Evolutionary conservation across 2,329 filamentous ascomycete genomes (phyloP).

Genomic region (Talaromyces islandicus): DNA sequence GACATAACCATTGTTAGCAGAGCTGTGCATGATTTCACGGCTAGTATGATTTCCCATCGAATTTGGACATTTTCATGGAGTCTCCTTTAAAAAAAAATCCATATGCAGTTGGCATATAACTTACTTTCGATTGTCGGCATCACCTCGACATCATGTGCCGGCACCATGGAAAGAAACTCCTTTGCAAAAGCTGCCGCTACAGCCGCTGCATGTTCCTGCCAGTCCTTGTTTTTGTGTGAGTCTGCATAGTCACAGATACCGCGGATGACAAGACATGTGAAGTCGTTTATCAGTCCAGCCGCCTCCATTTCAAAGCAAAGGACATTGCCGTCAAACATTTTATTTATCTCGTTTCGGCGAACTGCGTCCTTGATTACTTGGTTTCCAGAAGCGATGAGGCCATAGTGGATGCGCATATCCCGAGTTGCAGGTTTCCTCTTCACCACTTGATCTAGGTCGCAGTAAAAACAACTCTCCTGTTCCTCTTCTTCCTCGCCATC

Average conservation of each 20-base stretch:
- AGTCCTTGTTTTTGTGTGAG: slow-evolving; percentile 12
- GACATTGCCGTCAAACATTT: neutral
- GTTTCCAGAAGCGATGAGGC: slow-evolving; percentile 10
- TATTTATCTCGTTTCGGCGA: neutral
- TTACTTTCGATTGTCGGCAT: no score
- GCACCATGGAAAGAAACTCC: slow-evolving; percentile 1
- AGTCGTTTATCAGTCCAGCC: slow-evolving; percentile 9
- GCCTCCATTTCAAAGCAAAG: slow-evolving; percentile 12
- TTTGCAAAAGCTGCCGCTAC: slow-evolving; percentile 11
- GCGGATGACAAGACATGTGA: slow-evolving; percentile 10
- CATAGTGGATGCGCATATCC: slow-evolving; percentile 7
- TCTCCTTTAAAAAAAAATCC: no score
- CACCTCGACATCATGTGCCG: no score
- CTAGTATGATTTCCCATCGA: no score
- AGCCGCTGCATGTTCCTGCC: slow-evolving; percentile 11
- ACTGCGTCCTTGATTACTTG: slow-evolving; percentile 5
- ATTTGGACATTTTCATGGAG: no score
- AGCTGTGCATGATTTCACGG: no score
- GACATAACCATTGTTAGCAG: no score
- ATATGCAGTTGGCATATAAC: no score
- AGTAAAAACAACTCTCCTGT: neutral
- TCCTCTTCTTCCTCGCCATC: neutral
- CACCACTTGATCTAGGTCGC: neutral
- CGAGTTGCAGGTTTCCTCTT: neutral
- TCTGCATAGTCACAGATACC: slow-evolving; percentile 14